Percentiles rank a stretch among this genome's conserved stretches.
Evolutionary conservation across 2,329 filamentous ascomycete genomes (phyloP).

Genomic region (Lasiodiplodia sp.): DNA sequence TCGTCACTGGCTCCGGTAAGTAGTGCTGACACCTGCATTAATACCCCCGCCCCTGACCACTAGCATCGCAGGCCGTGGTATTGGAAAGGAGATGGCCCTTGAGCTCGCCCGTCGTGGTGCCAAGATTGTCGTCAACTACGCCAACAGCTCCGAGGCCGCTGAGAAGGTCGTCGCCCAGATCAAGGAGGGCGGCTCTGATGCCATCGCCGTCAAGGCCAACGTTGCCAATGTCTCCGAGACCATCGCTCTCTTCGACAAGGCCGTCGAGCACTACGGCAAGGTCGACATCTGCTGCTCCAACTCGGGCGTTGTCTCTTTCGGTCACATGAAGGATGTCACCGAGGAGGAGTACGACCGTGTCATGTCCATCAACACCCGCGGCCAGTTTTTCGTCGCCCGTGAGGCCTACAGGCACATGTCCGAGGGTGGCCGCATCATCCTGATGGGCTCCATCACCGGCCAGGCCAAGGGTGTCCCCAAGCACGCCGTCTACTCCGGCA

Average conservation of each 20-base stretch:
- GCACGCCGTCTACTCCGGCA: constrained; percentile 61
- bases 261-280: constrained; percentile 67
- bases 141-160: constrained; percentile 69
- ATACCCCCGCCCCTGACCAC: constrained; percentile 3
- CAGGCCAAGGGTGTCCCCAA: constrained; percentile 64
- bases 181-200: constrained; percentile 70
- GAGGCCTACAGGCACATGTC: constrained; percentile 62
- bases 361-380: constrained; percentile 68
- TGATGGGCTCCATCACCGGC: constrained; percentile 64
- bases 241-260: constrained; percentile 67
- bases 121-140: constrained; percentile 72
- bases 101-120: constrained; percentile 71
- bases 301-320: constrained; percentile 64
- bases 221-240: constrained; percentile 70
- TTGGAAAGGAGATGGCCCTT: constrained; percentile 70
- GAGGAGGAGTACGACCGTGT: constrained; percentile 66
- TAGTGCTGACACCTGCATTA: constrained; percentile 8
- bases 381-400: constrained; percentile 68
- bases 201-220: constrained; percentile 72
- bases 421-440: constrained; percentile 60
- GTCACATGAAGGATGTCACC: constrained; percentile 61
- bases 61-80: constrained; percentile 62
- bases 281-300: constrained; percentile 76
- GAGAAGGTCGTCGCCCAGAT: constrained; percentile 71
- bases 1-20: constrained; percentile 61